Percentiles rank a stretch among this genome's conserved stretches.
Evolutionary conservation across 1,284 basidiomycete species (phyloP).

Genomic region (Trichosporon faecale): DNA sequence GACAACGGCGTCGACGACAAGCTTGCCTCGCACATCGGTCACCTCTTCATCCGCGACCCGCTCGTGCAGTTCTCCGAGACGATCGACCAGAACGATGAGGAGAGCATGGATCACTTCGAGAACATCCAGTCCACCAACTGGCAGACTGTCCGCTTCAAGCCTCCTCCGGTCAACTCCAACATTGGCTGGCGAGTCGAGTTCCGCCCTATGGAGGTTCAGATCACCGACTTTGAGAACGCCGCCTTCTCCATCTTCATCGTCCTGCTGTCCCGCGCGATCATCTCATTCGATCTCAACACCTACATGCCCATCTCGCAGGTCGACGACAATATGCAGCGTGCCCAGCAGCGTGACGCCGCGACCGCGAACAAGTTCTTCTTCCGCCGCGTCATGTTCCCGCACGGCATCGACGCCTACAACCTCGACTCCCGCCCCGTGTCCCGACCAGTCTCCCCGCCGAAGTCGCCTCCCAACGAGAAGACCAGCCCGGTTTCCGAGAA

Average conservation of each 20-base stretch:
- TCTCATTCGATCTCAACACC: conserved; percentile 86
- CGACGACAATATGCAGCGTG: conserved; percentile 92
- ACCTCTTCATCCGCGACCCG: conserved; percentile 97
- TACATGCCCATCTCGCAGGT: conserved; percentile 99
- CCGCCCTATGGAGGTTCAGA: conserved; percentile 96
- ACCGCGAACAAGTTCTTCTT: conserved; percentile 78
- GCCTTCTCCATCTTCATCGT: conserved; percentile 94
- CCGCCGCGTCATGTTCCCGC: conserved; percentile 78
- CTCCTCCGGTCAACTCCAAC: conserved; percentile 81
- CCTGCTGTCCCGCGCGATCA: conserved; percentile 86
- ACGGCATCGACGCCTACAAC: conserved; percentile 46
- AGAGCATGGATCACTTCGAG: conserved; percentile 95
- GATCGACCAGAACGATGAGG: conserved; percentile 82
- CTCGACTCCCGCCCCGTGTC: conserved; percentile 42
- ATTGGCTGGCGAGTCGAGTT: conserved; percentile 99
- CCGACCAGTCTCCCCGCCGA: neutral
- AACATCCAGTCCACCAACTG: conserved; percentile 99
- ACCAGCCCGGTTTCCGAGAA: conserved; percentile 8
- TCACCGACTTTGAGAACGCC: conserved; percentile 99
- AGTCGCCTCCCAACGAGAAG: conserved; percentile 27
- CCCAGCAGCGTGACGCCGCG: conserved; percentile 80
- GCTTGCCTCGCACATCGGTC: conserved; percentile 86
- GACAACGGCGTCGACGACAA: conserved; percentile 79
- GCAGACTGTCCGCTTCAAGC: conserved; percentile 99
- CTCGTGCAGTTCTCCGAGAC: conserved; percentile 93